These are phyloP conservation scores for Xylariaceae sp. DNA, from an alignment of 2,329 filamentous ascomycete genomes.

Conservation along the genomic window DNA sequence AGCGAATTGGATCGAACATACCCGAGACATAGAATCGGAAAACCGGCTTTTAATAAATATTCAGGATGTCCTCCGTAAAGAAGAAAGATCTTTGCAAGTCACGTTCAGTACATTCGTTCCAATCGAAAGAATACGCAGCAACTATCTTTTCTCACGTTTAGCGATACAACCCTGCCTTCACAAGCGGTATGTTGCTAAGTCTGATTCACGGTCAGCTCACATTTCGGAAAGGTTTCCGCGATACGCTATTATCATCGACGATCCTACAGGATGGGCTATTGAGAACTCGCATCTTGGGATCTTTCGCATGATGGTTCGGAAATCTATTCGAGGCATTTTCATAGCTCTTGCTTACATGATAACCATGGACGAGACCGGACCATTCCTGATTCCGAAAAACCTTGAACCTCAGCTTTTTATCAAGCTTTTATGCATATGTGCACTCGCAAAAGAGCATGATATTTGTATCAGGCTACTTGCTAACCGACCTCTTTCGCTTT, in stretches of 20 bases:
- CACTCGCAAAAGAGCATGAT: neutral
- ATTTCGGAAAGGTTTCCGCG: no score
- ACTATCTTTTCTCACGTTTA: neutral
- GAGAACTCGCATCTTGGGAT: neutral
- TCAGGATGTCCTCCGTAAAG: neutral
- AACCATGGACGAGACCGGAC: neutral
- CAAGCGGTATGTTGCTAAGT: no score
- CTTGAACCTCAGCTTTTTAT: neutral
- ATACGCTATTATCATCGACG: no score
- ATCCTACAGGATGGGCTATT: no score
- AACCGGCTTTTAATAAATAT: neutral
- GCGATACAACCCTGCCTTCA: no score
- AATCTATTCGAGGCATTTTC: neutral
- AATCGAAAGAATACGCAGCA: neutral
- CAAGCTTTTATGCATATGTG: neutral
- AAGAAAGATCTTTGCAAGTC: neutral
- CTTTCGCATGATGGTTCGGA: neutral
- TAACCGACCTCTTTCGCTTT: neutral
- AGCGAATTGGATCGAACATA: neutral
- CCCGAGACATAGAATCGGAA: neutral
- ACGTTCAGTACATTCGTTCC: neutral
- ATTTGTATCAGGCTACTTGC: neutral
- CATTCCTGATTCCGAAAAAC: neutral
- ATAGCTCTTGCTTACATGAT: neutral
- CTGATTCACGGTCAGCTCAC: no score